phyloP scores from a whole-genome alignment of 768 basidiomycete genomes.

The Hypholoma fasciculare region DNA sequence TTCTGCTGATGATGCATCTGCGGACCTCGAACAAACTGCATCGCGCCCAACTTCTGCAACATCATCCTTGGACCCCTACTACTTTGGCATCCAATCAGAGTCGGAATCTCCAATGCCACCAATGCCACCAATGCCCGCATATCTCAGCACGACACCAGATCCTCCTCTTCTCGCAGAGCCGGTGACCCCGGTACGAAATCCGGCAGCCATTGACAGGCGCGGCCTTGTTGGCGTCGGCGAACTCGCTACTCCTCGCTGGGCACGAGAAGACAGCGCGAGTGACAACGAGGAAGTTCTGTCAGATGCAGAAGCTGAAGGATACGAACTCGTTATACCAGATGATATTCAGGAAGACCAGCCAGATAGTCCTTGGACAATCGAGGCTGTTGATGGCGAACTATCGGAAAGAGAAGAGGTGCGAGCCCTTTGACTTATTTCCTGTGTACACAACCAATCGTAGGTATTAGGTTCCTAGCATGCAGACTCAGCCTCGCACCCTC shows the following conservation, averaged over 20 bases:
- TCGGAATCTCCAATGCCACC: slow-evolving; percentile 65
- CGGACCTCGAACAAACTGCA: slow-evolving; percentile 40
- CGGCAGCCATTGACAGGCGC: slow-evolving; percentile 79
- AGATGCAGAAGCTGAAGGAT: slow-evolving; percentile 34
- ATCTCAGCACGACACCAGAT: slow-evolving; percentile 63
- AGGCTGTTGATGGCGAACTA: slow-evolving; percentile 78
- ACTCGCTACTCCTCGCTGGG: slow-evolving; percentile 95
- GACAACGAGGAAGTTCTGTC: slow-evolving; percentile 16
- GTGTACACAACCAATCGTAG: slow-evolving; percentile 9
- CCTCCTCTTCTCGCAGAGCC: slow-evolving; percentile 50
- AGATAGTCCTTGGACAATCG: slow-evolving; percentile 88
- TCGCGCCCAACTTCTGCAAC: slow-evolving; percentile 75
- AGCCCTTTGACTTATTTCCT: slow-evolving; percentile 11
- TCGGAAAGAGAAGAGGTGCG: slow-evolving; percentile 72
- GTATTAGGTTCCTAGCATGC: slow-evolving; percentile 42
- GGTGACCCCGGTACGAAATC: slow-evolving; percentile 74
- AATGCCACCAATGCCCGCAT: slow-evolving; percentile 39
- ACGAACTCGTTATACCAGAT: slow-evolving; percentile 41
- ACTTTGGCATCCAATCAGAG: slow-evolving; percentile 73
- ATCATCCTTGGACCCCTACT: slow-evolving; percentile 87
- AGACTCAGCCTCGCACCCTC: slow-evolving; percentile 47
- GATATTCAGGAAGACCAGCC: slow-evolving; percentile 53
- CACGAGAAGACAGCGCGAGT: slow-evolving; percentile 40
- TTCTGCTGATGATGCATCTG: slow-evolving; percentile 35
- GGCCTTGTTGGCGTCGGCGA: slow-evolving; percentile 95